Conservation (phyloP, 345 rosid genomes). For the Citrus medica region DNA sequence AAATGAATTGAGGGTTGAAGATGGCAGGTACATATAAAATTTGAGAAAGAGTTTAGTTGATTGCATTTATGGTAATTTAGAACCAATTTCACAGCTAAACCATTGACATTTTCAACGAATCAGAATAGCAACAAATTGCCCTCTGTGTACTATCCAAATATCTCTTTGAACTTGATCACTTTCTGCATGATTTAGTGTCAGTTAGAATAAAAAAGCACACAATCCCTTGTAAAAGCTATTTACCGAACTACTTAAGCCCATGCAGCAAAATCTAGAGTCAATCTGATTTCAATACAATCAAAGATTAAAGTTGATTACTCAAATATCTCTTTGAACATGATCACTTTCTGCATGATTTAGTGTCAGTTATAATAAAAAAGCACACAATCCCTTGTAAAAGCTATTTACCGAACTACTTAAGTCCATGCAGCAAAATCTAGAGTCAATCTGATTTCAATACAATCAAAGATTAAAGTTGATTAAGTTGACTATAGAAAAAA, state of each 20-base stretch:
- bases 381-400: neutral
- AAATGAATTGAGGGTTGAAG: too few relatives aligned
- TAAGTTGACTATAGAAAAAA: neutral
- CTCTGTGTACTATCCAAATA: neutral
- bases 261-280: neutral
- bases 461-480: too few relatives aligned
- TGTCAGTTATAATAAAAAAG: too few relatives aligned
- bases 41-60: too few relatives aligned
- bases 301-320: too few relatives aligned
- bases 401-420: neutral
- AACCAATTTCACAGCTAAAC: neutral
- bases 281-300: neutral
- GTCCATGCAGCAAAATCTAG: neutral
- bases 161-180: neutral
- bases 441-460: neutral
- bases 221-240: conserved; percentile 2
- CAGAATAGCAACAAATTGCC: neutral
- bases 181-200: neutral
- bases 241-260: neutral
- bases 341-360: too few relatives aligned
- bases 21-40: too few relatives aligned
- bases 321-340: too few relatives aligned
- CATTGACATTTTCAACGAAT: neutral
- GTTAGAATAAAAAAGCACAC: neutral
- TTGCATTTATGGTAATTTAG: neutral